Evolutionary conservation across 2,329 filamentous ascomycete species (phyloP).

Genomic region (Tetracladium maxilliforme): DNA sequence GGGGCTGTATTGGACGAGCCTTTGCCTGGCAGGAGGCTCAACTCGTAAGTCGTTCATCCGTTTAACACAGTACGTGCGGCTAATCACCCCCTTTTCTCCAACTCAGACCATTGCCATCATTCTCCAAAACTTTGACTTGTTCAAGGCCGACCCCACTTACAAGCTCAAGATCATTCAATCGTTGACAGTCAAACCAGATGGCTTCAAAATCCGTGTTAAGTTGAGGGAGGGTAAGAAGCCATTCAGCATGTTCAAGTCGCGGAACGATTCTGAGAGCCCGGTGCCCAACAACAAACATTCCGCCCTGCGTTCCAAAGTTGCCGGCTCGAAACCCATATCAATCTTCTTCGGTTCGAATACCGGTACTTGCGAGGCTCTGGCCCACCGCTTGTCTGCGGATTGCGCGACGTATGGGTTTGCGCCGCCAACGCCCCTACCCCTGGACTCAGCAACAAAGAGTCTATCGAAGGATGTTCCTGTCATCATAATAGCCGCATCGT

Average conservation of each 20-base stretch:
- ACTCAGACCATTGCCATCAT: slow-evolving; percentile 41
- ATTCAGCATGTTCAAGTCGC: slow-evolving; percentile 8
- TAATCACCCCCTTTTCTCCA: too few species aligned
- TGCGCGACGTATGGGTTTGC: slow-evolving; percentile 42
- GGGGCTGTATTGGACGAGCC: slow-evolving; percentile 55
- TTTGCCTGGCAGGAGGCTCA: slow-evolving; percentile 63
- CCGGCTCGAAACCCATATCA: too few species aligned
- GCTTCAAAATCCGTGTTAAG: slow-evolving; percentile 43
- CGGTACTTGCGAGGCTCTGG: slow-evolving; percentile 57
- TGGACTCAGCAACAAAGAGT: slow-evolving; percentile 45
- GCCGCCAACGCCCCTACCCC: slow-evolving; percentile 31
- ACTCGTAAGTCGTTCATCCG: too few species aligned
- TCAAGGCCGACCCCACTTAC: slow-evolving; percentile 42
- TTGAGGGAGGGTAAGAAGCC: slow-evolving; percentile 21
- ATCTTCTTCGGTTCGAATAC: slow-evolving; percentile 60
- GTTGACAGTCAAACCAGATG: slow-evolving; percentile 45
- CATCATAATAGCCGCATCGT: slow-evolving; percentile 52
- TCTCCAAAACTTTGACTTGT: slow-evolving; percentile 56
- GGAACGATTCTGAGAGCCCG: slow-evolving; percentile 2
- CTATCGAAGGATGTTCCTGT: slow-evolving; percentile 44
- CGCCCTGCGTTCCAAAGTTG: too few species aligned
- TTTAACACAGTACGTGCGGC: too few species aligned
- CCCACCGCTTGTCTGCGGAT: slow-evolving; percentile 43
- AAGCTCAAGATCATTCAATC: slow-evolving; percentile 34
- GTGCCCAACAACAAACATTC: slow-evolving; percentile 3